These are phyloP conservation scores for Pezicula radicicola DNA, from an alignment of 2,329 filamentous ascomycete species.

Conservation along the genomic window DNA sequence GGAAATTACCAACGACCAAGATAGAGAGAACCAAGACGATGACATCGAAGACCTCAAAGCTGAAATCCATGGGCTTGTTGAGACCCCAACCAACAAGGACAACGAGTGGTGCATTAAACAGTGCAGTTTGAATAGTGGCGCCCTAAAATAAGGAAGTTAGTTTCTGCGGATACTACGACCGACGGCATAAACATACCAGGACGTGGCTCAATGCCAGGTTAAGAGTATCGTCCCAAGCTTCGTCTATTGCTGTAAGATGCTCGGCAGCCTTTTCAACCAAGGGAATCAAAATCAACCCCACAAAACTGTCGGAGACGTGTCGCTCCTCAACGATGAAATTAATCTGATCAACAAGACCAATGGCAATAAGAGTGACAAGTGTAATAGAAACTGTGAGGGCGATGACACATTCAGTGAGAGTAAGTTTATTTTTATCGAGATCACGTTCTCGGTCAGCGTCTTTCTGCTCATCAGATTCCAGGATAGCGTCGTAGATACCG, in stretches of 20 bases:
- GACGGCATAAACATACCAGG: neutral
- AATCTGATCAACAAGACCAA: constrained; percentile 73
- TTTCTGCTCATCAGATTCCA: constrained; percentile 66
- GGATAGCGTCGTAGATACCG: constrained; percentile 71
- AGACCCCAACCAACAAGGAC: constrained; percentile 83
- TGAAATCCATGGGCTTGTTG: constrained; percentile 67
- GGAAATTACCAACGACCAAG: constrained; percentile 81
- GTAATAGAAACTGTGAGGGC: constrained; percentile 62
- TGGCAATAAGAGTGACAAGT: constrained; percentile 70
- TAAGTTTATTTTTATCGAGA: constrained; percentile 62
- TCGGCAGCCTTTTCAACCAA: constrained; percentile 86
- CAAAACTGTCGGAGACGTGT: constrained; percentile 53
- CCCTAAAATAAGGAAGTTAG: constrained; percentile 47
- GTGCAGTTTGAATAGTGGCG: constrained; percentile 82
- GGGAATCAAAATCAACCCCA: constrained; percentile 74
- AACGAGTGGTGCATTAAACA: constrained; percentile 82
- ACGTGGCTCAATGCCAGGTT: neutral
- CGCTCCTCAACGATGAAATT: constrained; percentile 51
- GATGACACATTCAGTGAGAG: constrained; percentile 68
- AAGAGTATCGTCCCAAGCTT: constrained; percentile 81
- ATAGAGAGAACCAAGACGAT: constrained; percentile 79
- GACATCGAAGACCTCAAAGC: constrained; percentile 86
- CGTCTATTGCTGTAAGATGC: constrained; percentile 79
- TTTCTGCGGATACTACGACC: neutral
- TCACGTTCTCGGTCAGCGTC: constrained; percentile 64